Conservation (phyloP, 1,284 basidiomycete species). For the Microbotryum lychnidis-dioicae region DNA sequence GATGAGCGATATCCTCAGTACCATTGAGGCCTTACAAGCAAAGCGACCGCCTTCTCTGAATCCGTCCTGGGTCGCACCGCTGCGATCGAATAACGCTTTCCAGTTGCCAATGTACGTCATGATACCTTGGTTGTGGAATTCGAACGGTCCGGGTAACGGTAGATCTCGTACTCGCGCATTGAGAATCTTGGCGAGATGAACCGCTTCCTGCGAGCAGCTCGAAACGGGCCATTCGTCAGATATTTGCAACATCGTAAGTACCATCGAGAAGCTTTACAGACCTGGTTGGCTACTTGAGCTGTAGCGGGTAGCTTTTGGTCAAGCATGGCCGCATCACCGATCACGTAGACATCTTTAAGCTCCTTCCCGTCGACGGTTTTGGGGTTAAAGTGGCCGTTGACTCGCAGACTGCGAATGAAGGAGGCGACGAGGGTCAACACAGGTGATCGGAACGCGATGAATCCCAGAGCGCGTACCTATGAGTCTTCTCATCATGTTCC, state of each 20-base stretch:
- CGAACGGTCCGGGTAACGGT: slow-evolving; percentile 1
- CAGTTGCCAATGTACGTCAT: slow-evolving; percentile 74
- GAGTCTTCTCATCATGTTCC: slow-evolving; percentile 55
- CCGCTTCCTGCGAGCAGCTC: slow-evolving; percentile 35
- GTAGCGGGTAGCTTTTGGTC: slow-evolving; percentile 42
- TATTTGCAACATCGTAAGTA: no score
- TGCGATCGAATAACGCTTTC: slow-evolving; percentile 59
- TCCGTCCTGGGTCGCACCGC: slow-evolving; percentile 49
- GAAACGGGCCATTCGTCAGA: no score
- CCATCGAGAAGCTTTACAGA: slow-evolving; percentile 35
- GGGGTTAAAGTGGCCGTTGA: slow-evolving; percentile 54
- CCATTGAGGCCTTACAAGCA: slow-evolving; percentile 15
- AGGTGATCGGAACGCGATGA: slow-evolving; percentile 22
- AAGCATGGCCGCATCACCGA: slow-evolving; percentile 67
- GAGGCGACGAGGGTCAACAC: slow-evolving; percentile 15
- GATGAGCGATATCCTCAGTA: no score
- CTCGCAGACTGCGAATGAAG: slow-evolving; percentile 46
- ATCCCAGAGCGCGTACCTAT: slow-evolving; percentile 44
- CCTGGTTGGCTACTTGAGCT: slow-evolving; percentile 32
- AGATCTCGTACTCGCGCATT: slow-evolving; percentile 26
- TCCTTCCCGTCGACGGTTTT: slow-evolving; percentile 30
- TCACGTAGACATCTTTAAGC: slow-evolving; percentile 33
- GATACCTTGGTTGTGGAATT: slow-evolving; percentile 54
- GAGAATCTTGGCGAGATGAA: slow-evolving; percentile 32
- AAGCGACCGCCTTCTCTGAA: slow-evolving; percentile 50